These are phyloP conservation scores for Achlya hypogyna DNA, from an alignment of 352 stramenopile species.

Conservation along the genomic window DNA sequence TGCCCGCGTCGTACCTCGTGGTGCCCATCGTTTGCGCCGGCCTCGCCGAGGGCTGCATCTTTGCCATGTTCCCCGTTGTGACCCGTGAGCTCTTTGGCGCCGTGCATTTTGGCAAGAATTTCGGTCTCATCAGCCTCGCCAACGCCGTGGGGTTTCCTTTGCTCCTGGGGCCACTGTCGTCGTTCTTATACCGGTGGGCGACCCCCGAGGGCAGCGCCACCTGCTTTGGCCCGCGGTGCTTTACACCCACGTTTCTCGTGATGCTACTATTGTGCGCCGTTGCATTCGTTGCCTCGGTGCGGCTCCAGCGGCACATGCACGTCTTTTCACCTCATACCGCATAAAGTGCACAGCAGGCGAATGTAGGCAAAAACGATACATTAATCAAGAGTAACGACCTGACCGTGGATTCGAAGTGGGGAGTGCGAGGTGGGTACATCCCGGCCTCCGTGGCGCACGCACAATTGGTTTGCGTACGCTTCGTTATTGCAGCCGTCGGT, in stretches of 20 bases:
- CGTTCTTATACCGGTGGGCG: conserved; percentile 39
- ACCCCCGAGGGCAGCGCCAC: conserved; percentile 36
- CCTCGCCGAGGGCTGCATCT: conserved; percentile 63
- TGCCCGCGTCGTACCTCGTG: conserved; percentile 32
- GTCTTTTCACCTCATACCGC: too few relatives aligned
- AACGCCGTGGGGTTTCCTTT: conserved; percentile 66
- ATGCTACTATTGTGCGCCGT: conserved; percentile 42
- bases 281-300: conserved; percentile 36
- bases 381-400: too few relatives aligned
- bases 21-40: conserved; percentile 54
- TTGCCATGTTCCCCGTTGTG: conserved; percentile 56
- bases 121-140: conserved; percentile 59
- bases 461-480: background rate
- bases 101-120: conserved; percentile 72
- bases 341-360: too few relatives aligned
- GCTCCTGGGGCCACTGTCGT: conserved; percentile 57
- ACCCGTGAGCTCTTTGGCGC: conserved; percentile 59
- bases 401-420: too few relatives aligned
- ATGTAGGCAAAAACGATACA: too few relatives aligned
- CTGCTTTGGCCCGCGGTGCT: conserved; percentile 49
- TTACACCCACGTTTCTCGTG: conserved; percentile 51
- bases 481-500: background rate
- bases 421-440: background rate
- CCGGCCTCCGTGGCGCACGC: background rate
- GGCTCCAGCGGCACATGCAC: background rate